A percentile compares a stretch with the other conserved stretches of the same genome.
Conservation (phyloP, 148 eudicot species). For the Chenopodium quinoa region DNA sequence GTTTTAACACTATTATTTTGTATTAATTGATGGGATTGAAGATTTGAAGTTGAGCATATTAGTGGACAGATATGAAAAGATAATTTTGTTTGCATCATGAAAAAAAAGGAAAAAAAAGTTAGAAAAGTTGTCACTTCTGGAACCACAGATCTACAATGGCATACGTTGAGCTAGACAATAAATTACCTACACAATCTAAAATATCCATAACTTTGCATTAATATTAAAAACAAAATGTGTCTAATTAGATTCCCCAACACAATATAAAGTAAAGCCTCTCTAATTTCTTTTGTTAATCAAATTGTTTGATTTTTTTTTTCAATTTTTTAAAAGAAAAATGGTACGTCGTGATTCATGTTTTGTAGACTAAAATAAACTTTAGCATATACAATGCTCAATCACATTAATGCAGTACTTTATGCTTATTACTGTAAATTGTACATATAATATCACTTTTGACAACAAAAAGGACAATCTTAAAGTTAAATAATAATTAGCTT, state of each 20-base stretch:
- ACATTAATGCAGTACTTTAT: not conserved
- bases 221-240: not conserved
- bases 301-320: no score
- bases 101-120: not conserved
- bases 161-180: slow-evolving; percentile 4
- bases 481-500: not conserved
- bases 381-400: not conserved
- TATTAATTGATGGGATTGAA: no score
- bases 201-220: not conserved
- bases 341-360: slow-evolving; percentile 7
- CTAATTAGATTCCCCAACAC: slow-evolving; percentile 10
- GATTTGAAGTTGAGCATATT: not conserved
- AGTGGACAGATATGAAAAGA: not conserved
- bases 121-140: not conserved
- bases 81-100: not conserved
- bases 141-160: not conserved
- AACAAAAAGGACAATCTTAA: slow-evolving; percentile 9
- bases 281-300: not conserved
- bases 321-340: not conserved
- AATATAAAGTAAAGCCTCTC: not conserved
- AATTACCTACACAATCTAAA: not conserved
- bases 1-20: no score
- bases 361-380: not conserved
- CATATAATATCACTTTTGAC: not conserved
- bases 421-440: not conserved